phyloP scores from a whole-genome alignment of 2,329 filamentous ascomycete species.

The Ustilaginoidea virens region DNA sequence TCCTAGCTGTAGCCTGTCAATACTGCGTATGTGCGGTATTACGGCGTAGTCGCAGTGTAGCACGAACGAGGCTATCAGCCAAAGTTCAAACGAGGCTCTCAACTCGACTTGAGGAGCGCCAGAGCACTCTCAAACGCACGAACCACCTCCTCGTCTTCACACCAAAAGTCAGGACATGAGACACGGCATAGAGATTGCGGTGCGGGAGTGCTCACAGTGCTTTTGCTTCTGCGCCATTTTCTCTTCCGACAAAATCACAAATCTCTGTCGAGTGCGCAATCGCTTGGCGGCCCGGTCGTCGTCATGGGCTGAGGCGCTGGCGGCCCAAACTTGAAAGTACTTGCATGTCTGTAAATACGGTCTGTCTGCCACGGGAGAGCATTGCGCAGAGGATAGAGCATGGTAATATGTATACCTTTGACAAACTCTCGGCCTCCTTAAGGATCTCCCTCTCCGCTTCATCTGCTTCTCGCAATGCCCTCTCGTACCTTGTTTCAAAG shows the following conservation, averaged over 20 bases:
- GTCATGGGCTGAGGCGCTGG: constrained; percentile 56
- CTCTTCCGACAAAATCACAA: constrained; percentile 60
- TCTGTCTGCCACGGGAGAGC: neutral
- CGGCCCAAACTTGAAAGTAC: constrained; percentile 71
- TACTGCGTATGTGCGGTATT: no score
- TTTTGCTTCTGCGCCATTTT: constrained; percentile 58
- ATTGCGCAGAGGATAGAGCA: neutral
- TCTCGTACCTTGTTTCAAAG: constrained; percentile 55
- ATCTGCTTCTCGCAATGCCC: constrained; percentile 47
- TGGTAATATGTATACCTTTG: constrained; percentile 32
- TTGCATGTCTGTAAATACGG: no score
- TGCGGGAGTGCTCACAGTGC: constrained; percentile 52
- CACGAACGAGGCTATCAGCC: no score
- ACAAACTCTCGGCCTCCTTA: constrained; percentile 50
- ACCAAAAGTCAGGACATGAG: no score
- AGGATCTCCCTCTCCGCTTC: constrained; percentile 49
- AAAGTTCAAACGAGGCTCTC: no score
- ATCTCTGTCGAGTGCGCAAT: constrained; percentile 62
- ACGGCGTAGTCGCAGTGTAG: no score
- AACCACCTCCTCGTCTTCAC: constrained; percentile 38
- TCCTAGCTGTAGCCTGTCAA: no score
- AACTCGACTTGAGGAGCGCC: constrained; percentile 30
- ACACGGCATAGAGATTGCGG: neutral
- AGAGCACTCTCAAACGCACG: constrained; percentile 47
- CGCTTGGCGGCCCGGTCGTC: constrained; percentile 64